phyloP scores from a whole-genome alignment of 2,329 filamentous ascomycete genomes.

The Beauveria brongniartii region DNA sequence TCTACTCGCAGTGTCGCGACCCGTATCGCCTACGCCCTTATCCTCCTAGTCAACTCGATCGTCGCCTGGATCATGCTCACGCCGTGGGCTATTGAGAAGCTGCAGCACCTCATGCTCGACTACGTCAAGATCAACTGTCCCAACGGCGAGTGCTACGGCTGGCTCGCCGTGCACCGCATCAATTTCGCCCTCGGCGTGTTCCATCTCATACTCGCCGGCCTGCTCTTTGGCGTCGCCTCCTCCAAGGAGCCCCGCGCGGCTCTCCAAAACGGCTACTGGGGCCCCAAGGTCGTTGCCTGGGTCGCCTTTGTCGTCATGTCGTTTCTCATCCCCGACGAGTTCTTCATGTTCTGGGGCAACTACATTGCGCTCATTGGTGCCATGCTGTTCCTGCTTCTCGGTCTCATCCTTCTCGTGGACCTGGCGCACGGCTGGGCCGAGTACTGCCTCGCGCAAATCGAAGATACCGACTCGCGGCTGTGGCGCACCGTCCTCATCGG shows the following conservation, averaged over 20 bases:
- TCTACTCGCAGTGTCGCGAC: constrained; percentile 67
- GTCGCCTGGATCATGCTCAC: constrained; percentile 99
- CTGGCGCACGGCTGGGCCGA: constrained; percentile 96
- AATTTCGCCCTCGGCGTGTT: constrained; percentile 96
- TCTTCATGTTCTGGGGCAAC: constrained; percentile 94
- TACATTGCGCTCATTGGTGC: constrained; percentile 84
- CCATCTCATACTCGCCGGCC: constrained; percentile 75
- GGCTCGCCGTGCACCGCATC: constrained; percentile 93
- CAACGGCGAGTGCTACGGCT: constrained; percentile 86
- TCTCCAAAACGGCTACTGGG: constrained; percentile 98
- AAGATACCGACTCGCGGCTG: constrained; percentile 71
- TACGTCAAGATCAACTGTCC: constrained; percentile 94
- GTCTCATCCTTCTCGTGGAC: constrained; percentile 86
- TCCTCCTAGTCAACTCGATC: constrained; percentile 94
- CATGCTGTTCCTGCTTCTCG: constrained; percentile 88
- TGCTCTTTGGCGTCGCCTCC: constrained; percentile 78
- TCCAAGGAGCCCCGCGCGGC: constrained; percentile 81
- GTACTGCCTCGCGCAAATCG: constrained; percentile 88
- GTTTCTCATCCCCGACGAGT: constrained; percentile 89
- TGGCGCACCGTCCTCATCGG: constrained; percentile 88
- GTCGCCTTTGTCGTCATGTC: constrained; percentile 77
- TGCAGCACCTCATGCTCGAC: constrained; percentile 84
- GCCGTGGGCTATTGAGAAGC: constrained; percentile 93
- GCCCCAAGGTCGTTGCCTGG: constrained; percentile 90
- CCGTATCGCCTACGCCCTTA: constrained; percentile 89